Evolutionary conservation across 306 rosid genomes (phyloP), one percentile per base, ranked within the genome.

Genomic region (Vigna reflexopilosa): DNA sequence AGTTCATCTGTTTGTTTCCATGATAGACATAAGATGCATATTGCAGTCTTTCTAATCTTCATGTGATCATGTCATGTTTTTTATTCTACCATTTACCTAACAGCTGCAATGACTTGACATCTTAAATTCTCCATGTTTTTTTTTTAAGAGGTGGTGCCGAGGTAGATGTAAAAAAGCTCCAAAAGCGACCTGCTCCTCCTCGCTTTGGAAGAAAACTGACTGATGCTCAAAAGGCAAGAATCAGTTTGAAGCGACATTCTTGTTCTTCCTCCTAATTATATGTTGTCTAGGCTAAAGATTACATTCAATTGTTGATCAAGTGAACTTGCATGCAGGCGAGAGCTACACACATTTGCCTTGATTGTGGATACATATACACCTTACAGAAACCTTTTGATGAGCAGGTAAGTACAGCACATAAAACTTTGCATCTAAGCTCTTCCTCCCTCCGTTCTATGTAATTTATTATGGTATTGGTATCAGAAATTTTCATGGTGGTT

Each of bases 331-430:
- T 87, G 80, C 94, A 95, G 99, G 97, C 97, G 63, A 93, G 95
- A 88, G 99, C 99, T 58, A 95, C 99, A 32, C 98, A 95, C 81
- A 91, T 95, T 73, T 95, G 97, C 86, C 83, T 95, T 40, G 99
- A 95, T 82, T 95, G 98, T 73, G 99, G 99, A 90, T 95, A 14
- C 82, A 84, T 95, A 57, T 95, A 93, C 94, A 77, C 85, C 63
- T 80, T 93, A 75, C 92, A 77, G 45, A 95, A 95, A 77, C 89
- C 99, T 17, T 95, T 95, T 20, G 98, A 91, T 0, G 99, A 95
- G 70, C 97, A 93, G 91, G 98, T 91, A 80, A 77, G 52, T 54
- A 34, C 20, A 40, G 4, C 54, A 48, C 28, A 54, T 72, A 61
- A 30, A 69, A 16, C 0, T 26, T 66, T 15, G 2, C 12, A n/a